Conservation (phyloP, 192 early-diverging fungal genomes). For the Entomortierella chlamydospora region DNA sequence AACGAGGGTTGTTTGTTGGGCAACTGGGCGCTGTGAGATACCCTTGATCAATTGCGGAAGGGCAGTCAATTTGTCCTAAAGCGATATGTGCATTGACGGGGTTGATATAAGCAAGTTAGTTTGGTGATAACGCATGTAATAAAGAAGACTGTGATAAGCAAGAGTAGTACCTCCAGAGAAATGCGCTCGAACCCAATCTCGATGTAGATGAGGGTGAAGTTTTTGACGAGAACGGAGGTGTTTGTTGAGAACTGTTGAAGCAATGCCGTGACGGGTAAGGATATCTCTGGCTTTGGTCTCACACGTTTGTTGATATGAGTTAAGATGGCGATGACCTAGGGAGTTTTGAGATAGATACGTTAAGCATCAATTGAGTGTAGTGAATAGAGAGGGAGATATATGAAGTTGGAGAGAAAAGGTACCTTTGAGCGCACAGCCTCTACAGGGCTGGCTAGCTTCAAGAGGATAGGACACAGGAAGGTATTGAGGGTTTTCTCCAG, state of each 20-base stretch:
- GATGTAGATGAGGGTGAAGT: conserved; percentile 88
- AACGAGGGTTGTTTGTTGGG: conserved; percentile 71
- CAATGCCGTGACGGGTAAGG: conserved; percentile 72
- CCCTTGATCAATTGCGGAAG: conserved; percentile 73
- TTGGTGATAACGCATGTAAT: no score
- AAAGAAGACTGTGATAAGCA: no score
- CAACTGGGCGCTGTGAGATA: conserved; percentile 63
- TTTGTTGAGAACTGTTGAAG: conserved; percentile 67
- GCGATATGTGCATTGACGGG: background rate
- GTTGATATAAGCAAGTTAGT: no score
- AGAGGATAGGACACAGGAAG: conserved; percentile 76
- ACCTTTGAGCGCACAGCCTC: conserved; percentile 62
- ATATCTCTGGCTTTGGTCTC: conserved; percentile 68
- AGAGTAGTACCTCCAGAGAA: conserved; percentile 51
- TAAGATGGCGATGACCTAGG: conserved; percentile 78
- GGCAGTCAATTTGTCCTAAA: conserved; percentile 46
- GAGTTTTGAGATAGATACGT: background rate
- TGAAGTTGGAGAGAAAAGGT: background rate
- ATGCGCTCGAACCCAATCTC: conserved; percentile 78
- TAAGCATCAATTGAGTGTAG: no score
- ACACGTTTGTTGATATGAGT: conserved; percentile 89
- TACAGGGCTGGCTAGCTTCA: conserved; percentile 70
- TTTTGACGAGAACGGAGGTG: conserved; percentile 68
- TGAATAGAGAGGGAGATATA: background rate
- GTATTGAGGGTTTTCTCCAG: conserved; percentile 70